Conservation (phyloP, 1,139 yeast species). For the Kurtzmaniella quercitrusa region DNA sequence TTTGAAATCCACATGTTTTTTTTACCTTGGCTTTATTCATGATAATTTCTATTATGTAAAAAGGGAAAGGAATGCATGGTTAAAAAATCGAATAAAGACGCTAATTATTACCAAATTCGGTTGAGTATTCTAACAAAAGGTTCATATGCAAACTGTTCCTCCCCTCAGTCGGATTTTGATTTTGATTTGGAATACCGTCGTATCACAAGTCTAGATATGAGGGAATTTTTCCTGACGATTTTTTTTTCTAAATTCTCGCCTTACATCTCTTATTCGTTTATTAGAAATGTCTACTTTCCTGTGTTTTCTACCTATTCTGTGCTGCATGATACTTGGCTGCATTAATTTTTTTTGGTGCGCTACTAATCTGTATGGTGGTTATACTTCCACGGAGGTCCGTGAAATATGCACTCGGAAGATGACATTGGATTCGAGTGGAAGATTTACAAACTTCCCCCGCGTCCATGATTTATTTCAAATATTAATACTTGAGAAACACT, state of each 20-base stretch:
- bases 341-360: neutral
- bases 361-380: neutral
- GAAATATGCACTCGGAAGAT: neutral
- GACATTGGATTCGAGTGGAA: neutral
- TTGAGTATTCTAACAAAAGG: neutral
- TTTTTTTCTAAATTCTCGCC: neutral
- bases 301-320: neutral
- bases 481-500: conserved; percentile 1
- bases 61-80: neutral
- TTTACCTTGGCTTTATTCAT: neutral
- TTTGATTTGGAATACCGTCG: neutral
- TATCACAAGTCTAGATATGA: neutral
- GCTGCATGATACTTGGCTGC: conserved; percentile 1
- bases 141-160: neutral
- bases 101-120: neutral
- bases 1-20: neutral
- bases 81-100: neutral
- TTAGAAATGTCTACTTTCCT: too few relatives aligned
- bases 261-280: neutral
- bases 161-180: neutral
- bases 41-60: neutral
- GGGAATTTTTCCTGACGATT: neutral
- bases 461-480: neutral
- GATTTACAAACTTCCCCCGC: neutral
- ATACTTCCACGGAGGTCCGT: conserved; percentile 1